A percentile compares a stretch with the other conserved stretches of the same genome.
Evolutionary conservation across 352 stramenopile genomes (phyloP).

Genomic region (Phytopythium sindhum): DNA sequence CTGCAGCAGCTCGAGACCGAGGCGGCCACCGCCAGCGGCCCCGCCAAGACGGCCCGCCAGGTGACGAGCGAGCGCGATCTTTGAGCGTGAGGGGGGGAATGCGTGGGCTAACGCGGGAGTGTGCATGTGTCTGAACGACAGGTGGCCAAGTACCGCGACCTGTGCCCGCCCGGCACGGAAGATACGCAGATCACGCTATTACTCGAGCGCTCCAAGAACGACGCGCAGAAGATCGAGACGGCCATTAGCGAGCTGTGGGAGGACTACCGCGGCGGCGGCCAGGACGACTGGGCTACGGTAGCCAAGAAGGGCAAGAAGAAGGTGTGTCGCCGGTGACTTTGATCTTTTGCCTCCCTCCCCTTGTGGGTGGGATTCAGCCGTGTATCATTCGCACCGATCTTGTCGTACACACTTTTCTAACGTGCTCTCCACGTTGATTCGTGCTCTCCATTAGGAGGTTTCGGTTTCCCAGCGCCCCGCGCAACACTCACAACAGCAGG

Average conservation of each 20-base stretch:
- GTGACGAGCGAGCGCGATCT: conserved; percentile 20
- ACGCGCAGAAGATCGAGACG: conserved; percentile 65
- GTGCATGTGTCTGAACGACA: conserved; percentile 14
- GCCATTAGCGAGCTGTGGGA: conserved; percentile 85
- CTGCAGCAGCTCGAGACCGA: conserved; percentile 74
- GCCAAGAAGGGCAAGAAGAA: conserved; percentile 84
- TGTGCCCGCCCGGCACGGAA: conserved; percentile 77
- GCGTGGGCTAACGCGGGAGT: neutral
- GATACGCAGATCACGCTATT: conserved; percentile 70
- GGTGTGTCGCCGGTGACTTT: conserved; percentile 12
- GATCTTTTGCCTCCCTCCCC: neutral
- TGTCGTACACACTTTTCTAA: neutral
- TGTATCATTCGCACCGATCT: neutral
- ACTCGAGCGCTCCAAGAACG: conserved; percentile 69
- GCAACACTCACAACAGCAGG: conserved; percentile 37
- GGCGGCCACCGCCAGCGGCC: conserved; percentile 28
- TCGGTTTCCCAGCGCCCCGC: conserved; percentile 28
- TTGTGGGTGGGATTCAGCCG: neutral
- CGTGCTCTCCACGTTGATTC: neutral
- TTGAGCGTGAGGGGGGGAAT: neutral
- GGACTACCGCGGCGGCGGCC: conserved; percentile 54
- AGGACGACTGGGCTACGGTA: conserved; percentile 77
- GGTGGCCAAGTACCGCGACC: conserved; percentile 74
- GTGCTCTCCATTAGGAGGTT: neutral
- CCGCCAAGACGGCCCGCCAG: conserved; percentile 52